These are phyloP conservation scores for Udeniomyces megalosporus DNA, from an alignment of 768 basidiomycete genomes.

Conservation along the genomic window DNA sequence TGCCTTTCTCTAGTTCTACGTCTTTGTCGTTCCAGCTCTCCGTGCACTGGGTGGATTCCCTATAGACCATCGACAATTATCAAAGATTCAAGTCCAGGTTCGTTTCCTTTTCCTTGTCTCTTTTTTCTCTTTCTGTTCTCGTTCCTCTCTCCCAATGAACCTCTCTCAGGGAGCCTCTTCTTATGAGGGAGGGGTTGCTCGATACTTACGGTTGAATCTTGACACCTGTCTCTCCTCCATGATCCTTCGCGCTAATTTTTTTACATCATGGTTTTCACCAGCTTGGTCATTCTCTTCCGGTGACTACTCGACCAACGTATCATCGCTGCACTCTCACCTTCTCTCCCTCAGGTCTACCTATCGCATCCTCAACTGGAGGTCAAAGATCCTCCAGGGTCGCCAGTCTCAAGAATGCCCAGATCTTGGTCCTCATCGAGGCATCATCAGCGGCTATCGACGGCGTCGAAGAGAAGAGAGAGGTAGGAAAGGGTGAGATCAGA, in stretches of 20 bases:
- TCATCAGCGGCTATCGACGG: not conserved
- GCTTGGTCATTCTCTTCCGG: slow-evolving; percentile 34
- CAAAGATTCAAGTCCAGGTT: slow-evolving; percentile 19
- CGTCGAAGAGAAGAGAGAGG: not conserved
- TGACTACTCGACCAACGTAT: slow-evolving; percentile 64
- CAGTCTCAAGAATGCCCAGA: slow-evolving; percentile 67
- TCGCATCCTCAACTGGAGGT: slow-evolving; percentile 66
- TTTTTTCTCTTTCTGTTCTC: not conserved
- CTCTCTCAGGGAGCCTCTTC: no score
- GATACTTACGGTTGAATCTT: no score
- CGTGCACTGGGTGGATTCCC: slow-evolving; percentile 56
- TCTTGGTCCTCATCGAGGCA: slow-evolving; percentile 35
- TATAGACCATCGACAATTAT: slow-evolving; percentile 23
- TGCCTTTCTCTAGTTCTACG: slow-evolving; percentile 37
- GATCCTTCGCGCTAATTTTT: not conserved
- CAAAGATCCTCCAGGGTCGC: slow-evolving; percentile 70
- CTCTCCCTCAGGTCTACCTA: slow-evolving; percentile 35
- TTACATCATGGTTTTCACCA: not conserved
- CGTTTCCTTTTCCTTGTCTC: not conserved
- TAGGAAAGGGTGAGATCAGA: not conserved
- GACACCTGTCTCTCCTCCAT: no score
- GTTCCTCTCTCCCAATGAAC: not conserved
- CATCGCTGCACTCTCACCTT: slow-evolving; percentile 52
- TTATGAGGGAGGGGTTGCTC: no score
- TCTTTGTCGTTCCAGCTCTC: slow-evolving; percentile 70